Evolutionary conservation across 805 yeast species (phyloP).

Genomic region (Sugiyamaella chiloensis): DNA sequence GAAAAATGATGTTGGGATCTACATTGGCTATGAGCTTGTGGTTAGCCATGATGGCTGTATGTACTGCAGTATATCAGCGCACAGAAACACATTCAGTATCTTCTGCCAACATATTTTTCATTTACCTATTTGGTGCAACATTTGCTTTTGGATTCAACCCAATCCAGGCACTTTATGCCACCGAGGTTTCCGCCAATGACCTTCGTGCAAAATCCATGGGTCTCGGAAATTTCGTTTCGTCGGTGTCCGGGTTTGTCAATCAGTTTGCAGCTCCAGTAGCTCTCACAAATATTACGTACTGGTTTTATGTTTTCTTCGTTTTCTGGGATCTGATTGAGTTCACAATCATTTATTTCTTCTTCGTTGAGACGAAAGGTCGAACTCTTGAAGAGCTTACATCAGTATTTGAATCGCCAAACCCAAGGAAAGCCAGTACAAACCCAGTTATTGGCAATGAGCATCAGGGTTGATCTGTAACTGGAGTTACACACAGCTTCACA

Average conservation of each 20-base stretch:
- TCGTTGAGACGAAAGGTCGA: constrained; percentile 74
- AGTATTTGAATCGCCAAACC: constrained; percentile 34
- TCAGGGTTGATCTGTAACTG: too few species aligned
- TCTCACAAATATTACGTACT: constrained; percentile 31
- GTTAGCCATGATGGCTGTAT: constrained; percentile 28
- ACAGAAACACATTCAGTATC: constrained; percentile 18
- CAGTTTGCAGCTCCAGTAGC: constrained; percentile 28
- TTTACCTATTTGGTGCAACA: constrained; percentile 17
- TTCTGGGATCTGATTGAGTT: constrained; percentile 33
- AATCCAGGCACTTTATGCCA: constrained; percentile 35
- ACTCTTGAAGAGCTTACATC: constrained; percentile 76
- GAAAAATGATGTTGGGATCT: constrained; percentile 28
- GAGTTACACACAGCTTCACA: too few species aligned
- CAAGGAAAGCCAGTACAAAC: constrained; percentile 15
- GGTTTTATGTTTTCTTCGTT: constrained; percentile 34
- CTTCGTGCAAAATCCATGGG: constrained; percentile 29
- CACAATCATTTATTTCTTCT: constrained; percentile 56
- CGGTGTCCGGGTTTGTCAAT: constrained; percentile 24
- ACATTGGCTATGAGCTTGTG: constrained; percentile 25
- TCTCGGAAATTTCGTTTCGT: constrained; percentile 27
- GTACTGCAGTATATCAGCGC: constrained; percentile 25
- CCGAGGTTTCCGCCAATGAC: constrained; percentile 27
- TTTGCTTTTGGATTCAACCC: constrained; percentile 33
- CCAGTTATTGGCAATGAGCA: too few species aligned
- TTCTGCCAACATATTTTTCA: constrained; percentile 18